Percentiles rank a stretch among this genome's conserved stretches.
These are phyloP conservation scores for Microsporum canis DNA, from an alignment of 2,329 filamentous ascomycete species.

Conservation along the genomic window DNA sequence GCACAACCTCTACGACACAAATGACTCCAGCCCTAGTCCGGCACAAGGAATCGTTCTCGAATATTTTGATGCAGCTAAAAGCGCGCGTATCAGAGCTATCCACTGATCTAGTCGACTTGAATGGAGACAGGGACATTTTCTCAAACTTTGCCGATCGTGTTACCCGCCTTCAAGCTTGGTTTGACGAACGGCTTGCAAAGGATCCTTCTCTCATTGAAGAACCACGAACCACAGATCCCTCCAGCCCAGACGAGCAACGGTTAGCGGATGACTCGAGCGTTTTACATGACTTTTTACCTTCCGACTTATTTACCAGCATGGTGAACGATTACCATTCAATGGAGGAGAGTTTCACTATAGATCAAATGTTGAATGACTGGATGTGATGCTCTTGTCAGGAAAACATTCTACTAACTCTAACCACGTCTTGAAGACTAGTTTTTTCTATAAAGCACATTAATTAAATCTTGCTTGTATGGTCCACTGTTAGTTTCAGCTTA, in stretches of 20 bases:
- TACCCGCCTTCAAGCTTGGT: background rate
- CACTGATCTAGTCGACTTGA: background rate
- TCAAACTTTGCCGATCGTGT: background rate
- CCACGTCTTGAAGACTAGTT: background rate
- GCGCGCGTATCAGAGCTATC: background rate
- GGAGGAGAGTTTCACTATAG: background rate
- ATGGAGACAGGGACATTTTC: conserved; percentile 1
- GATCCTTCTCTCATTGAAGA: background rate
- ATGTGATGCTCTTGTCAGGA: background rate
- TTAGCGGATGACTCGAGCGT: background rate
- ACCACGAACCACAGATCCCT: background rate
- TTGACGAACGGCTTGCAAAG: background rate
- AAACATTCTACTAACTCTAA: background rate
- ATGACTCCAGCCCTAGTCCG: background rate
- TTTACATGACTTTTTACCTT: background rate
- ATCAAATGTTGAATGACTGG: conserved; percentile 9
- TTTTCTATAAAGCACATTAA: background rate
- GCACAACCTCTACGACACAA: background rate
- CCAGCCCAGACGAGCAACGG: background rate
- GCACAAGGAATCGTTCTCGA: background rate
- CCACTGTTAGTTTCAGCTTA: too few species aligned
- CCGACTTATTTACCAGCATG: background rate
- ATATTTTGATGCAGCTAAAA: background rate
- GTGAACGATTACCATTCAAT: background rate
- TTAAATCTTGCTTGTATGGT: too few species aligned